These are phyloP conservation scores for Citrus inodora DNA, from an alignment of 345 rosid genomes.

Conservation along the genomic window DNA sequence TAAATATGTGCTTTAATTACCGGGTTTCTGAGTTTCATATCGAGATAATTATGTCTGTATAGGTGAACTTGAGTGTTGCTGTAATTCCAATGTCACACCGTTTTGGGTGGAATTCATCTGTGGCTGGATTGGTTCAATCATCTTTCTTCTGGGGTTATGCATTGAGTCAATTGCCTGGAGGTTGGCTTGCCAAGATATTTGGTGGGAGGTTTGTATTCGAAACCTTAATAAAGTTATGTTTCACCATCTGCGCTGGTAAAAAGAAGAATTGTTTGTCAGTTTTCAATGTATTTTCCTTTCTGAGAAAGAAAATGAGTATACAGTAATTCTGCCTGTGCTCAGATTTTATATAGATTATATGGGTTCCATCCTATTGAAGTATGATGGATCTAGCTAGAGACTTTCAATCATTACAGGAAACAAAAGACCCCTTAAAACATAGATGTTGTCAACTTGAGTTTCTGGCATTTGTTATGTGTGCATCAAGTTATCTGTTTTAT, in stretches of 20 bases:
- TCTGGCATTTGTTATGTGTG: not conserved
- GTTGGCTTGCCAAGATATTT: constrained; percentile 87
- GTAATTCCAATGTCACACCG: constrained; percentile 97
- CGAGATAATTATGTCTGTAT: constrained; percentile 9
- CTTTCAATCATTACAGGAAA: not conserved
- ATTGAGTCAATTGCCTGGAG: constrained; percentile 91
- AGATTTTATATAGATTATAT: not conserved
- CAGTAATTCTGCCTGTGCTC: too few species aligned
- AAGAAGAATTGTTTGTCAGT: not conserved
- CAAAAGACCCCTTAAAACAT: not conserved
- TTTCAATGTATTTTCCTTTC: not conserved
- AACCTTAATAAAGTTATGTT: not conserved
- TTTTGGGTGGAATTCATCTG: constrained; percentile 85
- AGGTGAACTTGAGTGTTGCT: constrained; percentile 96
- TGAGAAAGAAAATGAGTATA: not conserved
- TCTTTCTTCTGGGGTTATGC: constrained; percentile 98
- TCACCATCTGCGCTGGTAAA: not conserved
- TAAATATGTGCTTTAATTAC: not conserved
- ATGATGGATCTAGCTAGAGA: not conserved
- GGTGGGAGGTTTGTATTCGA: constrained; percentile 78
- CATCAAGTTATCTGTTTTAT: not conserved
- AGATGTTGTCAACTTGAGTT: not conserved
- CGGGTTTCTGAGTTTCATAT: not conserved
- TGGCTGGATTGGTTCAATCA: constrained; percentile 88
- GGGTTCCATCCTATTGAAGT: not conserved